phyloP scores from a whole-genome alignment of 139 green algal genomes.

The Auxenochlorella pyrenoidosa region DNA sequence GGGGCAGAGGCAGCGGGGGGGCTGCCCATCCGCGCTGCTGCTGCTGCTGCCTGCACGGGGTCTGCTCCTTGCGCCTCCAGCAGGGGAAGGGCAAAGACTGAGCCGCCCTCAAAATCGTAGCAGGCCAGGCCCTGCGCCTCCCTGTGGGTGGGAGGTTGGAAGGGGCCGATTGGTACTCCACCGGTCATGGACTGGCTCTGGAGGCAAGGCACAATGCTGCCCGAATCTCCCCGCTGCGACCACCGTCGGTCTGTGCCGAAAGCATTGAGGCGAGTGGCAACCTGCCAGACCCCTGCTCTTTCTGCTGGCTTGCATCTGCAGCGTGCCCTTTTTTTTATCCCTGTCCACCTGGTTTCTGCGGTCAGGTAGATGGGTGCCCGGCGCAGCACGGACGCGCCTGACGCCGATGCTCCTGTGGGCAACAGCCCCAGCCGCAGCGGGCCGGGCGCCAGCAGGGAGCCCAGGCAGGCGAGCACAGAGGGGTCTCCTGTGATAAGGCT shows the following conservation, averaged over 20 bases:
- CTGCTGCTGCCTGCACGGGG: neutral
- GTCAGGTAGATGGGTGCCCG: neutral
- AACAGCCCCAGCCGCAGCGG: neutral
- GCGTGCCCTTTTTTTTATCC: too few species aligned
- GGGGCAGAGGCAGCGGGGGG: too few species aligned
- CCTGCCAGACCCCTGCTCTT: too few species aligned
- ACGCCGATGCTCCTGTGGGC: neutral
- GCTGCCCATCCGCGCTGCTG: neutral
- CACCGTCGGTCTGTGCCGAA: too few species aligned
- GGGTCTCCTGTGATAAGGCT: neutral
- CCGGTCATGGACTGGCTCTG: neutral
- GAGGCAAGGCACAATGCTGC: too few species aligned
- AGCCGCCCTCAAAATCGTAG: conserved; percentile 17
- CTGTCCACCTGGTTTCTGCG: neutral
- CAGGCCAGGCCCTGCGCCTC: neutral
- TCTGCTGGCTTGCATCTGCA: neutral
- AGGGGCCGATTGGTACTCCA: neutral
- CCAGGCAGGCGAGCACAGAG: neutral
- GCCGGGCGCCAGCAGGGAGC: neutral
- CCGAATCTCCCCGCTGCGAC: too few species aligned
- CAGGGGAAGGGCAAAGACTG: neutral
- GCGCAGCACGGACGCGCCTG: neutral
- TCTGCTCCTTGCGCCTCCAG: neutral
- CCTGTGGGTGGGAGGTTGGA: neutral
- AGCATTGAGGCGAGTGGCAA: too few species aligned